A percentile compares a stretch with the other conserved stretches of the same genome.
Evolutionary conservation across 306 rosid genomes (phyloP).

Genomic region (Styphnolobium japonicum): DNA sequence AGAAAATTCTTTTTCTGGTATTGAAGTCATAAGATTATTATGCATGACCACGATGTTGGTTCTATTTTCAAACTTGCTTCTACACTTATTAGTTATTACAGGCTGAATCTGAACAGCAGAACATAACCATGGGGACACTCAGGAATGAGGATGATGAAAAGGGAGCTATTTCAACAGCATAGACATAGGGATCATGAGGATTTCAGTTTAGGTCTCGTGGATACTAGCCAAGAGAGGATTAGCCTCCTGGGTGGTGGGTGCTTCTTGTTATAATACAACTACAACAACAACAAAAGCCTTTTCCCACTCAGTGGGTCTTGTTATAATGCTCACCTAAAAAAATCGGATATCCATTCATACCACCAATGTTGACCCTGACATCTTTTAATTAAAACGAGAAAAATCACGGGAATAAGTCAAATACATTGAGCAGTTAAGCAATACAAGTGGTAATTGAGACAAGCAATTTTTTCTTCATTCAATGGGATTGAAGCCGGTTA

Average conservation of each 20-base stretch:
- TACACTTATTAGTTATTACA: neutral
- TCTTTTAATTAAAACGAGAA: too few species aligned
- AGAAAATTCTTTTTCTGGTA: neutral
- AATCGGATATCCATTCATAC: too few species aligned
- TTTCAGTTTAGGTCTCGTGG: neutral
- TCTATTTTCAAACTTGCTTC: neutral
- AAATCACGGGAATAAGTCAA: too few species aligned
- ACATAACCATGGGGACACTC: neutral
- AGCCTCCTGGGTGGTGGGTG: neutral
- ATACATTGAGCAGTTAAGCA: too few species aligned
- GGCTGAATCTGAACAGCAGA: neutral
- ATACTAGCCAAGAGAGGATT: neutral
- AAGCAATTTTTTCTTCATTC: too few species aligned
- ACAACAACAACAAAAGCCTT: too few species aligned
- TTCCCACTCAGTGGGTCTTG: too few species aligned
- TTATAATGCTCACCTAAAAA: too few species aligned
- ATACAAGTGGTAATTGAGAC: too few species aligned
- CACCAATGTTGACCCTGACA: too few species aligned
- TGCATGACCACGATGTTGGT: neutral
- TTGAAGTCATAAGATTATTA: neutral
- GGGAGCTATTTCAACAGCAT: neutral
- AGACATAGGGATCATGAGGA: neutral
- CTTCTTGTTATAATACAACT: too few species aligned
- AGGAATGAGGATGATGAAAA: neutral
- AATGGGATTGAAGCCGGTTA: too few species aligned